Evolutionary conservation across 1,139 yeast genomes (phyloP).

Genomic region (Blastobotrys elegans): DNA sequence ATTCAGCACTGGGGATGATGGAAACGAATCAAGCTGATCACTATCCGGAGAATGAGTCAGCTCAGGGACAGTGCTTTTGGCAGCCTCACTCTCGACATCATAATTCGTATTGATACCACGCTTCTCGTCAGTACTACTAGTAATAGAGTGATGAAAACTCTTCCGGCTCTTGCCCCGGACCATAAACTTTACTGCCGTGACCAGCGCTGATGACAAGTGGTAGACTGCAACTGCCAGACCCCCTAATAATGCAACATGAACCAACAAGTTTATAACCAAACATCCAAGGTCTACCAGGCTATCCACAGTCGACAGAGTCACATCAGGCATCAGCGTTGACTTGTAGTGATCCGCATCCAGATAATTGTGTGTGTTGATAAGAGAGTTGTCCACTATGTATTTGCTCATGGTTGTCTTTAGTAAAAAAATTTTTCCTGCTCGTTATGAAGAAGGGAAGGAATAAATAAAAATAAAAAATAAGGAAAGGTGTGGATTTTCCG

Average conservation of each 20-base stretch:
- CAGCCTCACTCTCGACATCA: constrained; percentile 3
- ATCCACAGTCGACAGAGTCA: neutral
- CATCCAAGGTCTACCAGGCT: neutral
- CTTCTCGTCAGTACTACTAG: neutral
- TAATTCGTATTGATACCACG: neutral
- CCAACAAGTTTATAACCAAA: neutral
- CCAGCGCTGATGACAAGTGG: neutral
- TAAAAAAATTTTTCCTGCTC: too few species aligned
- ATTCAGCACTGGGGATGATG: constrained; percentile 2
- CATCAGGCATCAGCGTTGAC: constrained; percentile 6
- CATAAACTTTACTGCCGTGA: neutral
- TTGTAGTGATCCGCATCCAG: constrained; percentile 8
- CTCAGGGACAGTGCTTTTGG: neutral
- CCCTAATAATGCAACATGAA: constrained; percentile 1
- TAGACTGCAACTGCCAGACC: neutral
- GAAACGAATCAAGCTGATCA: constrained; percentile 4
- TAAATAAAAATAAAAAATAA: neutral
- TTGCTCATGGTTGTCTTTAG: constrained; percentile 12
- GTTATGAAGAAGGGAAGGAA: neutral
- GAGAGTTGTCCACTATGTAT: constrained; percentile 7
- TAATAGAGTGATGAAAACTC: neutral
- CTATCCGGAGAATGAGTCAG: constrained; percentile 3
- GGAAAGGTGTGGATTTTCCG: neutral
- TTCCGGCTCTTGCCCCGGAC: neutral
- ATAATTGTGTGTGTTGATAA: constrained; percentile 11